phyloP scores from a whole-genome alignment of 257 asterid species.

The Jacaranda copaia region DNA sequence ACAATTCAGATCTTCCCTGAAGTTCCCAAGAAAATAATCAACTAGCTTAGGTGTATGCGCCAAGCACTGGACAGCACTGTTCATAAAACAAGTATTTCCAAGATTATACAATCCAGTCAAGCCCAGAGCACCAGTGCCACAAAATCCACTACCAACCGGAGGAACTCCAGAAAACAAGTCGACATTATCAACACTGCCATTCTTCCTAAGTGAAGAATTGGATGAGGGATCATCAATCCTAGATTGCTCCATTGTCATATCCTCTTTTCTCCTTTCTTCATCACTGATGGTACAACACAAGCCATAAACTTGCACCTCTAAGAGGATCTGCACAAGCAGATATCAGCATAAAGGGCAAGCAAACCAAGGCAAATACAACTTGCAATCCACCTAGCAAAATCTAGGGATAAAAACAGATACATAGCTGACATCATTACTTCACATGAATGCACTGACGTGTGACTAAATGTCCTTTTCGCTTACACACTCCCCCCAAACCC shows the following conservation, averaged over 20 bases:
- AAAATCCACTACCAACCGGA: slow-evolving; percentile 33
- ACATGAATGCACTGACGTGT: background rate
- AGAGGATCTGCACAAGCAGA: slow-evolving; percentile 48
- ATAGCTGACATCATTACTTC: slow-evolving; percentile 7
- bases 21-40: slow-evolving; percentile 76
- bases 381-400: background rate
- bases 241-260: slow-evolving; percentile 43
- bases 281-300: slow-evolving; percentile 46
- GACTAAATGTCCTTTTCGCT: background rate
- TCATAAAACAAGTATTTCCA: slow-evolving; percentile 65
- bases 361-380: background rate
- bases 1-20: slow-evolving; percentile 65
- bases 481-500: no score
- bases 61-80: slow-evolving; percentile 62
- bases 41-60: slow-evolving; percentile 67
- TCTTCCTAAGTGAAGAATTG: slow-evolving; percentile 47
- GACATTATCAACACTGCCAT: slow-evolving; percentile 49
- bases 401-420: background rate
- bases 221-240: slow-evolving; percentile 42
- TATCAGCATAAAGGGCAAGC: slow-evolving; percentile 22
- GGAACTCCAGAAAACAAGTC: slow-evolving; percentile 38
- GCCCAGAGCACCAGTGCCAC: slow-evolving; percentile 49
- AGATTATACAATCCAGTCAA: slow-evolving; percentile 68
- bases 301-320: slow-evolving; percentile 68
- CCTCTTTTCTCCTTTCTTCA: slow-evolving; percentile 49